Evolutionary conservation across 129 eudicot genomes (phyloP).

Genomic region (Pittosporum tobira): DNA sequence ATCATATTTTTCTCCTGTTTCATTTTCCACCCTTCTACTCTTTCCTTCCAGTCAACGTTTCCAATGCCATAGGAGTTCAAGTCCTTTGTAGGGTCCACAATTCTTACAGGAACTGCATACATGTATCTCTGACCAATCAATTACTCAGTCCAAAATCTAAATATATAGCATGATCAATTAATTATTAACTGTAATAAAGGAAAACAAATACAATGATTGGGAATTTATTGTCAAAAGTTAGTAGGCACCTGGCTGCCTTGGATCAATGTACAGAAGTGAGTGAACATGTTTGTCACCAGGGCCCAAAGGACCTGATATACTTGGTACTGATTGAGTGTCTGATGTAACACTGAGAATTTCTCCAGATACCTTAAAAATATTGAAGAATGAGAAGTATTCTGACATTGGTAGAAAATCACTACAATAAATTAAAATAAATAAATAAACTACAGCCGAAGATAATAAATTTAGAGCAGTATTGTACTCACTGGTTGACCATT

Average conservation of each 20-base stretch:
- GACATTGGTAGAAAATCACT: too few relatives aligned
- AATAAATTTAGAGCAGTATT: not conserved
- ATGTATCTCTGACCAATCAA: not conserved
- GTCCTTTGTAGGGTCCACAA: slow-evolving; percentile 81
- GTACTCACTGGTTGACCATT: slow-evolving; percentile 62
- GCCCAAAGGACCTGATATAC: slow-evolving; percentile 86
- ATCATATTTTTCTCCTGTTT: slow-evolving; percentile 65
- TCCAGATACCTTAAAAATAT: slow-evolving; percentile 57
- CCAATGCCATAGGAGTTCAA: slow-evolving; percentile 70
- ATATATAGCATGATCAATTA: not conserved
- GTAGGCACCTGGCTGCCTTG: slow-evolving; percentile 69
- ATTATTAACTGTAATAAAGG: not conserved
- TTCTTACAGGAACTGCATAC: slow-evolving; percentile 76
- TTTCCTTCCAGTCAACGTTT: slow-evolving; percentile 84
- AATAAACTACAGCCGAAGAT: too few relatives aligned
- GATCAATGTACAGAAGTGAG: slow-evolving; percentile 72
- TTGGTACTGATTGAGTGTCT: slow-evolving; percentile 65
- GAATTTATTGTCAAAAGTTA: slow-evolving; percentile 9
- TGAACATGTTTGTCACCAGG: slow-evolving; percentile 65
- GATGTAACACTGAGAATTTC: slow-evolving; percentile 65
- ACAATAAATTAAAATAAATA: too few relatives aligned
- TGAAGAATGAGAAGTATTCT: not conserved
- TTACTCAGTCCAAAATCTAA: not conserved
- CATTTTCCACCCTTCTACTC: slow-evolving; percentile 83
- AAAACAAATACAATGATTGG: not conserved